Evolutionary conservation across 768 basidiomycete genomes (phyloP), one percentile per base, ranked within the genome.

Genomic region (Collybia sp.): DNA sequence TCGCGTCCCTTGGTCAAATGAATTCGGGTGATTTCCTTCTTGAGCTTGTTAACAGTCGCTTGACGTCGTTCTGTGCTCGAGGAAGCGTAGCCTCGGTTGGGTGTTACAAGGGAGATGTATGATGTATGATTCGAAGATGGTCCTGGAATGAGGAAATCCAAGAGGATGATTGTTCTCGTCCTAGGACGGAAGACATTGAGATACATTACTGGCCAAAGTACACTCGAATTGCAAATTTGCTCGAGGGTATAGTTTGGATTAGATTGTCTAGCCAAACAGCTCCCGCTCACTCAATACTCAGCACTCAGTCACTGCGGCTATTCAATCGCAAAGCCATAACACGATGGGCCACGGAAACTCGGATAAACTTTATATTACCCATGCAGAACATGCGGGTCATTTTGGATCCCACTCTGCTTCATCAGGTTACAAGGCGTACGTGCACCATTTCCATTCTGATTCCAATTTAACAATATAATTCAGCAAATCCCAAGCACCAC

Each of bases 271-370:
- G 25, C 25, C 3, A 25, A 25, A 25, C 25, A 25, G 8, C 25
- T n/a, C n/a, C n/a, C n/a, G n/a, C n/a, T n/a, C 25, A 25, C 25
- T 25, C 25, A 25, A 25, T n/a, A n/a, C n/a, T n/a, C n/a, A n/a
- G n/a, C n/a, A n/a, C n/a, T n/a, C n/a, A n/a, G n/a, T n/a, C n/a
- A n/a, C n/a, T n/a, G n/a, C n/a, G n/a, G n/a, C n/a, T n/a, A n/a
- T n/a, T n/a, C n/a, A n/a, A n/a, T 34, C 33, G 17, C 11, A 9
- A 37, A 31, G 36, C n/a, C 17, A 31, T 12, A 52, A 44, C 43
- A 67, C 53, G 47, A 89, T 89, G 87, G 87, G 89, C 42, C 88
- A 92, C 71, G 89, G 89, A 62, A 89, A 88, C 59, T 86, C 85
- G 30, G 75, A 86, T 74, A 91, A 91, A 63, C 68, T 93, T 20